Evolutionary conservation across 139 green algal species (phyloP).

Genomic region (Nannochloris sp.): DNA sequence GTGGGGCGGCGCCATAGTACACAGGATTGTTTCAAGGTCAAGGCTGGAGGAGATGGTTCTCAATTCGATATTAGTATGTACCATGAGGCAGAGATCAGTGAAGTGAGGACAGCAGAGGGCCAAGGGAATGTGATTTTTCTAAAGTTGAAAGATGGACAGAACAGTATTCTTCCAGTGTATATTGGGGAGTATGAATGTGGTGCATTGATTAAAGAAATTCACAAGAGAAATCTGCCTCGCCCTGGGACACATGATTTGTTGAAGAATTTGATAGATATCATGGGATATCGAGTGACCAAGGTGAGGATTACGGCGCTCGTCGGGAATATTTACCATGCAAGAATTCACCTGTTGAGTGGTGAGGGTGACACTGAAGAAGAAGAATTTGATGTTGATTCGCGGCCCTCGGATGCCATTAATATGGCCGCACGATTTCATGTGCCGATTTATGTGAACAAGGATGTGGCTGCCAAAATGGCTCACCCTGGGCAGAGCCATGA

Average conservation of each 20-base stretch:
- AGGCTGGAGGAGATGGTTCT: background rate
- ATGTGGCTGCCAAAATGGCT: constrained; percentile 27
- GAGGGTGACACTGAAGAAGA: constrained; percentile 4
- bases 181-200: constrained; percentile 46
- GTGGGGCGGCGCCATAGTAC: background rate
- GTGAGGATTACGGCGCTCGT: constrained; percentile 43
- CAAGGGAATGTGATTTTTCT: constrained; percentile 40
- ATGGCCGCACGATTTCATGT: constrained; percentile 64
- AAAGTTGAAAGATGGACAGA: constrained; percentile 26
- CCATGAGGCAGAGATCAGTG: background rate
- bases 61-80: constrained; percentile 1
- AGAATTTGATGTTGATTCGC: constrained; percentile 63
- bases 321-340: constrained; percentile 53
- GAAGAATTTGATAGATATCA: constrained; percentile 36
- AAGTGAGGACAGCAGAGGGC: constrained; percentile 20
- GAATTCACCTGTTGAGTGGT: constrained; percentile 24
- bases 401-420: constrained; percentile 74
- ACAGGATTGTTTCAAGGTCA: background rate
- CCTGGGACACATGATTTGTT: constrained; percentile 59
- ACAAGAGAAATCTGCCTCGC: constrained; percentile 24
- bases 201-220: constrained; percentile 37
- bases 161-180: constrained; percentile 37
- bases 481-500: background rate
- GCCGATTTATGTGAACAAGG: constrained; percentile 64
- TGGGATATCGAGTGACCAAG: constrained; percentile 47